phyloP scores from a whole-genome alignment of 805 yeast genomes.

The Monosporozyma aerobia region DNA sequence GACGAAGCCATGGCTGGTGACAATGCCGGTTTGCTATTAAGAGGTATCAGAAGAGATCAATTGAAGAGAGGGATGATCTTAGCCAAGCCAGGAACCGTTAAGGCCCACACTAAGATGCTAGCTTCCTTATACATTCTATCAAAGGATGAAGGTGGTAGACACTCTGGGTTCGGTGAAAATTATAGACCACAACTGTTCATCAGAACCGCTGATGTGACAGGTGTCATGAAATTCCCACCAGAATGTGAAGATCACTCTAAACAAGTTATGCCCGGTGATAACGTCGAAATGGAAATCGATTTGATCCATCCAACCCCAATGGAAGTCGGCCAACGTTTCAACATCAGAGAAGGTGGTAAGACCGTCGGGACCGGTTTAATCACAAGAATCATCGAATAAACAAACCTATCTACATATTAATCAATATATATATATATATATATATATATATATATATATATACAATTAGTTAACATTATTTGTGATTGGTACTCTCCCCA shows the following conservation, averaged over 20 bases:
- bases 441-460: not conserved
- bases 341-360: conserved; percentile 98
- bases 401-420: too few species aligned
- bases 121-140: conserved; percentile 88
- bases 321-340: conserved; percentile 96
- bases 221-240: conserved; percentile 81
- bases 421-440: not conserved
- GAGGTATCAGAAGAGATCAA: conserved; percentile 98
- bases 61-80: conserved; percentile 95
- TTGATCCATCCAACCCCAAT: conserved; percentile 85
- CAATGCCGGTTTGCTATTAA: conserved; percentile 92
- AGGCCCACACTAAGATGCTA: conserved; percentile 87
- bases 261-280: conserved; percentile 97
- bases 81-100: conserved; percentile 84
- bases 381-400: conserved; percentile 71
- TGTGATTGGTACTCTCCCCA: too few species aligned
- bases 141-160: conserved; percentile 99
- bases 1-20: conserved; percentile 98
- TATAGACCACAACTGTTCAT: conserved; percentile 97
- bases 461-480: too few species aligned
- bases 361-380: conserved; percentile 98
- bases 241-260: conserved; percentile 72
- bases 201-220: conserved; percentile 94
- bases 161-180: conserved; percentile 92
- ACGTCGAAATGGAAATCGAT: conserved; percentile 89